Evolutionary conservation across 1,139 yeast species (phyloP).

Genomic region (Blastobotrys buckinghamii): DNA sequence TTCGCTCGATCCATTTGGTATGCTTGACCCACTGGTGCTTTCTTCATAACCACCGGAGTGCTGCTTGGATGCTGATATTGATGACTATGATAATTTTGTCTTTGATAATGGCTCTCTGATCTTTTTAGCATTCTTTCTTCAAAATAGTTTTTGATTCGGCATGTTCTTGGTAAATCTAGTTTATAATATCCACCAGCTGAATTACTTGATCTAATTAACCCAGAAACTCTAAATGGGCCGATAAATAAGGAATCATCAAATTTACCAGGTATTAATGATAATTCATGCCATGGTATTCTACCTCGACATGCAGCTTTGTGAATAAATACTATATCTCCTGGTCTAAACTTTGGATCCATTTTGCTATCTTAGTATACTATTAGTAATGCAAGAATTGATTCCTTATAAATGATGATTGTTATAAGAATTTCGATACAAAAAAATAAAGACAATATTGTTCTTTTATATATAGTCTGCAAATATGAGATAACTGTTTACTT

Average conservation of each 20-base stretch:
- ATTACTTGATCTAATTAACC: not conserved
- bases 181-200: not conserved
- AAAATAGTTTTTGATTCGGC: slow-evolving; percentile 9
- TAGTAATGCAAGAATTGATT: too few species aligned
- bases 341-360: not conserved
- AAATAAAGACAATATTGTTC: too few species aligned
- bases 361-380: too few species aligned
- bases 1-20: slow-evolving; percentile 11
- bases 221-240: slow-evolving; percentile 10
- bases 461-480: too few species aligned
- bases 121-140: slow-evolving; percentile 11
- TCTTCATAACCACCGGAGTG: not conserved
- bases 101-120: slow-evolving; percentile 1
- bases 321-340: slow-evolving; percentile 6
- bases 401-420: too few species aligned
- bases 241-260: slow-evolving; percentile 9
- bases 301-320: slow-evolving; percentile 10
- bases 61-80: slow-evolving; percentile 1
- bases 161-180: slow-evolving; percentile 6
- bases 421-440: too few species aligned
- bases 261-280: slow-evolving; percentile 1
- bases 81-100: not conserved
- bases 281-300: slow-evolving; percentile 7
- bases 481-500: too few species aligned
- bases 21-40: slow-evolving; percentile 10